Conservation (phyloP, 345 rosid species). For the Acer saccharum region DNA sequence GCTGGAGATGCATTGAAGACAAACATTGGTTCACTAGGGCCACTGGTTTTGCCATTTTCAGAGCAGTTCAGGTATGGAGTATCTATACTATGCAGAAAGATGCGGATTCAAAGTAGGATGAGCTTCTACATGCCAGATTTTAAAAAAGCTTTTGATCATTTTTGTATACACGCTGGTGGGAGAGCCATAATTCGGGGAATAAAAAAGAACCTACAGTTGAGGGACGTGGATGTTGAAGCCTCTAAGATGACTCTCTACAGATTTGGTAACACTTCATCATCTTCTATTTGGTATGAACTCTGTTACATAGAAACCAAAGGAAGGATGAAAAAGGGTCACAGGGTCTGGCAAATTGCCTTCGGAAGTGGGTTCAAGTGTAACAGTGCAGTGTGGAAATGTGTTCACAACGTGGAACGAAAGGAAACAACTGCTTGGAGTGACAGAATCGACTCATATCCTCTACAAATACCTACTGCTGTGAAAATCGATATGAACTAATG, state of each 20-base stretch:
- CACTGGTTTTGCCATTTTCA: too few relatives aligned
- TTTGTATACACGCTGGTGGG: constrained; percentile 69
- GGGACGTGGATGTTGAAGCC: constrained; percentile 52
- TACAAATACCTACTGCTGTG: too few relatives aligned
- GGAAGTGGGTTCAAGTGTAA: constrained; percentile 70
- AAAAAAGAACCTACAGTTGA: constrained; percentile 47
- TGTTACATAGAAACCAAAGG: constrained; percentile 47
- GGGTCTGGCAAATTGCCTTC: constrained; percentile 67
- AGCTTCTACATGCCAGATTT: constrained; percentile 50
- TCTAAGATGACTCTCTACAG: constrained; percentile 63
- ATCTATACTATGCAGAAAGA: constrained; percentile 37
- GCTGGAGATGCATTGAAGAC: constrained; percentile 21
- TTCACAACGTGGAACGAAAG: constrained; percentile 26
- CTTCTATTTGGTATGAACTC: constrained; percentile 57
- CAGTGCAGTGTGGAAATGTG: constrained; percentile 62
- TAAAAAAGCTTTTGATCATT: constrained; percentile 63
- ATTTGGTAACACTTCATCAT: constrained; percentile 66
- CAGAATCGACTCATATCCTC: constrained; percentile 40
- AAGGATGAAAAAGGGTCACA: constrained; percentile 49
- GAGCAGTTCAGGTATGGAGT: too few relatives aligned
- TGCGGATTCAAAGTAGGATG: constrained; percentile 23
- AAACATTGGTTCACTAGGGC: too few relatives aligned
- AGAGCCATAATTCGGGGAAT: constrained; percentile 57
- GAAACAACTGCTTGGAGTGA: constrained; percentile 51
- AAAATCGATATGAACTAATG: too few relatives aligned